Conservation (phyloP, 352 stramenopile genomes). For the Phytophthora boehmeriae region DNA sequence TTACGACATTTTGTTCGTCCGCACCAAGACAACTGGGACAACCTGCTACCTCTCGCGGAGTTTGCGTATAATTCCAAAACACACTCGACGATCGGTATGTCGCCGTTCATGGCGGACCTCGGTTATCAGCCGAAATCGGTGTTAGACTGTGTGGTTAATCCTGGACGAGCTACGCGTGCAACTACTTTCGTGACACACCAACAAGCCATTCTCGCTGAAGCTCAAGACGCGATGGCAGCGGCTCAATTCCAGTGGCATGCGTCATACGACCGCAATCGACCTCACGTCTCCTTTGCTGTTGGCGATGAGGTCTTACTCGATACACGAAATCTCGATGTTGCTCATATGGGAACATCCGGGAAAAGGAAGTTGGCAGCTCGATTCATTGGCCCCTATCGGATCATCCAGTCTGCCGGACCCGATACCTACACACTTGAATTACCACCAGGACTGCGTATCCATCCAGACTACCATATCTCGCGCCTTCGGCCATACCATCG, state of each 20-base stretch:
- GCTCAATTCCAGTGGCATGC: not conserved
- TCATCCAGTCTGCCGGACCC: not conserved
- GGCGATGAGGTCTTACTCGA: slow-evolving; percentile 3
- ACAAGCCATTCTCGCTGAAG: no score
- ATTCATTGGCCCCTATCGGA: slow-evolving; percentile 1
- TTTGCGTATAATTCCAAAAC: no score
- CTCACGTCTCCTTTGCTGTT: not conserved
- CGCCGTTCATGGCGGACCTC: no score
- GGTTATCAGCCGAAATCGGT: no score
- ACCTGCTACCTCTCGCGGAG: no score
- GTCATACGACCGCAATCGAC: not conserved
- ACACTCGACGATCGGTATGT: no score
- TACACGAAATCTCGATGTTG: not conserved
- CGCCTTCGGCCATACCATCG: not conserved
- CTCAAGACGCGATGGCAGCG: not conserved
- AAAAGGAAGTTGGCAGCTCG: slow-evolving; percentile 1
- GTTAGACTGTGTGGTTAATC: no score
- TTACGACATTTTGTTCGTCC: no score
- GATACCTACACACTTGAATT: not conserved
- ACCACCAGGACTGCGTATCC: slow-evolving; percentile 1
- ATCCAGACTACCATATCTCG: slow-evolving; percentile 1
- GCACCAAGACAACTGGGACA: no score
- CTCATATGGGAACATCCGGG: not conserved
- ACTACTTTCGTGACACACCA: no score
- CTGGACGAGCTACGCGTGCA: no score